phyloP scores from a whole-genome alignment of 192 early-diverging fungal species.

The Coemansia sp. region DNA sequence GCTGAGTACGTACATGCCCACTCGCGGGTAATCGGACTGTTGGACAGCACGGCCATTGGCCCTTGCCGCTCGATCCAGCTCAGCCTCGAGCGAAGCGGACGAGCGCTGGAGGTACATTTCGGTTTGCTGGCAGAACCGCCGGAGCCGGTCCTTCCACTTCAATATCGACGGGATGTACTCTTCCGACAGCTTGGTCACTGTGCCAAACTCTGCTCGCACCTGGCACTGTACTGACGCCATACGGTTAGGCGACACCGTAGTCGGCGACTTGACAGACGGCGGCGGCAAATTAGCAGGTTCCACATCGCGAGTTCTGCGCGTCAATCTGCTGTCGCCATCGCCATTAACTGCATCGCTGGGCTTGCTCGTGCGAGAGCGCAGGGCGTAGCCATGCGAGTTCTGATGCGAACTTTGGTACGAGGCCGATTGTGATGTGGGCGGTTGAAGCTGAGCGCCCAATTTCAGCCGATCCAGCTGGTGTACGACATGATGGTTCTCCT shows the following conservation, averaged over 20 bases:
- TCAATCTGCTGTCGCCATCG: conserved; percentile 1
- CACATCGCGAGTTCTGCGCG: background rate
- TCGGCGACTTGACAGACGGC: background rate
- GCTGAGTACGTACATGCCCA: conserved; percentile 75
- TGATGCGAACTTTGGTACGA: background rate
- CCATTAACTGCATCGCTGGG: background rate
- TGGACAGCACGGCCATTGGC: background rate
- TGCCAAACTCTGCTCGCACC: conserved; percentile 44
- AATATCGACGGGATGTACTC: conserved; percentile 44
- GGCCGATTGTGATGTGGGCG: background rate
- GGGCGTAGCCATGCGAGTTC: conserved; percentile 25
- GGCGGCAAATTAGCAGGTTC: background rate
- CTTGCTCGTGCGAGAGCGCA: conserved; percentile 28
- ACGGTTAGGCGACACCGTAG: background rate
- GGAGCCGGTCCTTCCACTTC: conserved; percentile 42
- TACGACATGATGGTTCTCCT: conserved; percentile 27
- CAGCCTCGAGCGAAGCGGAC: conserved; percentile 19
- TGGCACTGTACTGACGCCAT: conserved; percentile 9
- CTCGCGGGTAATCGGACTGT: conserved; percentile 22
- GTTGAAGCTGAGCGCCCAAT: background rate
- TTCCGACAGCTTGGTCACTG: conserved; percentile 45
- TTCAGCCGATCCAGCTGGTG: conserved; percentile 13
- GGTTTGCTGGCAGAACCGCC: conserved; percentile 29
- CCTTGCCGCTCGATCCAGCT: conserved; percentile 14
- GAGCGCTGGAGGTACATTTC: conserved; percentile 29